A percentile compares a stretch with the other conserved stretches of the same genome.
Evolutionary conservation across 2,329 filamentous ascomycete species (phyloP).

Genomic region (Phialocephala sp.): DNA sequence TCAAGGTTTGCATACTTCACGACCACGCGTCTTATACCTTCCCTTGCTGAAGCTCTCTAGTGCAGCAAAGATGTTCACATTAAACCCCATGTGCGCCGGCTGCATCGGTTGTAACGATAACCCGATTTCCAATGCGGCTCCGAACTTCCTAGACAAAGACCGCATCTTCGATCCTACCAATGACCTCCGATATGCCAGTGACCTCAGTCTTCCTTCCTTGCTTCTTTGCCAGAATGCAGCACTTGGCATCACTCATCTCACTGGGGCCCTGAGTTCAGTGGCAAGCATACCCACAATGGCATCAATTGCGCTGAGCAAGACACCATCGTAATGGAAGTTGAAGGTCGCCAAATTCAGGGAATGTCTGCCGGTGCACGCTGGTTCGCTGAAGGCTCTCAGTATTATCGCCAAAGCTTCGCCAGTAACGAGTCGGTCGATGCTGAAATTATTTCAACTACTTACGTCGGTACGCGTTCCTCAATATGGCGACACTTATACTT

Average conservation of each 20-base stretch:
- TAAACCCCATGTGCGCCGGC: not conserved
- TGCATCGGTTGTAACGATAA: not conserved
- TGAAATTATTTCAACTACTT: not conserved
- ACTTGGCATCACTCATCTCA: not conserved
- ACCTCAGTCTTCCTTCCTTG: slow-evolving; percentile 3
- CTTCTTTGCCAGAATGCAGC: not conserved
- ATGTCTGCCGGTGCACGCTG: not conserved
- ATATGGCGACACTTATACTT: too few species aligned
- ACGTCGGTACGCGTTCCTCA: not conserved
- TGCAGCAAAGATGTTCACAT: not conserved
- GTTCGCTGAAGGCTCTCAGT: not conserved
- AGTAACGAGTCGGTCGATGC: not conserved
- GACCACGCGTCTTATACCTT: not conserved
- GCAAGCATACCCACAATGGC: not conserved
- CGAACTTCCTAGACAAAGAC: slow-evolving; percentile 2
- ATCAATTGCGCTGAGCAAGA: slow-evolving; percentile 2
- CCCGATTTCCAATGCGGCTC: not conserved
- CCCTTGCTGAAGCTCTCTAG: not conserved
- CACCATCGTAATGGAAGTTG: slow-evolving; percentile 7
- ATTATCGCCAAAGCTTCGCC: not conserved
- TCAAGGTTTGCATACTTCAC: not conserved
- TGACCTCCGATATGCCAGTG: slow-evolving; percentile 3
- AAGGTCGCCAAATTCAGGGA: not conserved
- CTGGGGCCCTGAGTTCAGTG: not conserved
- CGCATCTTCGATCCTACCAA: not conserved